Evolutionary conservation across 257 asterid species (phyloP).

Genomic region (Mitragyna speciosa): DNA sequence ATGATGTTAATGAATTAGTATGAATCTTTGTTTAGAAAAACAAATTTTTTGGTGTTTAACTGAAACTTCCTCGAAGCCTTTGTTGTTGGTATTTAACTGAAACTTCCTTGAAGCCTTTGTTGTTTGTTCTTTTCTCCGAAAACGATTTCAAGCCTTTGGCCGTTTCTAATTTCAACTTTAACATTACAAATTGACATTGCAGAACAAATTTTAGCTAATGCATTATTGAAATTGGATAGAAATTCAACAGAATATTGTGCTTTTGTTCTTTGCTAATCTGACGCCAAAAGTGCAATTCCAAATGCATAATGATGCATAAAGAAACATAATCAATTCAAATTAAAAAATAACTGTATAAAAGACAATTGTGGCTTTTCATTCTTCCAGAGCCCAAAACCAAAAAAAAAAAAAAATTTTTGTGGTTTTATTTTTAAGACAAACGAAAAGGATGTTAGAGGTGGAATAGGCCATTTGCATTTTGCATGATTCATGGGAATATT

Average conservation of each 20-base stretch:
- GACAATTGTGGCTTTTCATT: background rate
- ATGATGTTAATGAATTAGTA: too few relatives aligned
- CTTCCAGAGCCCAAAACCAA: background rate
- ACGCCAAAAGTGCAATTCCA: conserved; percentile 4
- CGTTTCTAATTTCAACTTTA: background rate
- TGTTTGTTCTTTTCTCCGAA: too few relatives aligned
- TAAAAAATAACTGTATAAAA: background rate
- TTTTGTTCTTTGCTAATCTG: background rate
- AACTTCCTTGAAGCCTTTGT: background rate
- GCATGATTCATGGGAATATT: background rate
- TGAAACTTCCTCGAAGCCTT: background rate
- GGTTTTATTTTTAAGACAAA: background rate
- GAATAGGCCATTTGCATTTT: background rate
- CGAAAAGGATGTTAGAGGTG: background rate
- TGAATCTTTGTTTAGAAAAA: background rate
- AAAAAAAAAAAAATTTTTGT: background rate
- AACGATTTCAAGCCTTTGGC: background rate
- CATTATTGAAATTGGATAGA: background rate
- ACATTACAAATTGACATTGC: background rate
- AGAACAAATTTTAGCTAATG: background rate
- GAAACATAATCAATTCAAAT: background rate
- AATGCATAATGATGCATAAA: background rate
- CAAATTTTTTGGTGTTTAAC: background rate
- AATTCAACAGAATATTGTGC: background rate
- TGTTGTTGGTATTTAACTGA: background rate